These are phyloP conservation scores for Eucalyptus shirleyi DNA, from an alignment of 345 rosid genomes.

Conservation along the genomic window DNA sequence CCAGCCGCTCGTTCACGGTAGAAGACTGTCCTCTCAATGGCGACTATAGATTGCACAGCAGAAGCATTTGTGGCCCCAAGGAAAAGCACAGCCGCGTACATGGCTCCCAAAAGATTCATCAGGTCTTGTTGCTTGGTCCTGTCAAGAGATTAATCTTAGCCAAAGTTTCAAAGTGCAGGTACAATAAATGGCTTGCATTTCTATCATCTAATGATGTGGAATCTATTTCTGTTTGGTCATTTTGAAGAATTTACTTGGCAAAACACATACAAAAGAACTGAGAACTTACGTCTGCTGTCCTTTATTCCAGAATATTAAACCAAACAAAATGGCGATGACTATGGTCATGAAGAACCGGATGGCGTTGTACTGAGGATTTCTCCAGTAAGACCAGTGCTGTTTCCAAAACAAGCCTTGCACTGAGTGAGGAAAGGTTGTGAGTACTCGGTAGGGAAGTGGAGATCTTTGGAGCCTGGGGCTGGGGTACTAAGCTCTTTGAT, in stretches of 20 bases:
- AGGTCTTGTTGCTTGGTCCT: constrained; percentile 42
- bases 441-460: neutral
- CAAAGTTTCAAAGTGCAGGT: neutral
- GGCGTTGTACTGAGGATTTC: constrained; percentile 58
- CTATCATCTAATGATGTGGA: neutral
- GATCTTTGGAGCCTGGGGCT: neutral
- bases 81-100: constrained; percentile 46
- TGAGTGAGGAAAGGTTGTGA: constrained; percentile 9
- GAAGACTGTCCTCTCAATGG: constrained; percentile 55
- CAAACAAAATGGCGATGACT: neutral
- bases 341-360: constrained; percentile 12
- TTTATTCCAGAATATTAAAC: neutral
- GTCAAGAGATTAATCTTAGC: neutral
- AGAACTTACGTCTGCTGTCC: neutral
- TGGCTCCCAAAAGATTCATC: constrained; percentile 52
- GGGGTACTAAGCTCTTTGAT: neutral
- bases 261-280: neutral
- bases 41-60: constrained; percentile 47
- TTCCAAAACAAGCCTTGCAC: constrained; percentile 67
- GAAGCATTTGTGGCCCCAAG: constrained; percentile 45
- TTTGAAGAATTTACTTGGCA: neutral
- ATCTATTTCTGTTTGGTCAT: neutral
- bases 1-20: constrained; percentile 74
- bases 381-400: constrained; percentile 55
- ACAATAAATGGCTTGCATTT: neutral